phyloP scores from a whole-genome alignment of 2,329 filamentous ascomycete species.

The Aureobasidium sp. region DNA sequence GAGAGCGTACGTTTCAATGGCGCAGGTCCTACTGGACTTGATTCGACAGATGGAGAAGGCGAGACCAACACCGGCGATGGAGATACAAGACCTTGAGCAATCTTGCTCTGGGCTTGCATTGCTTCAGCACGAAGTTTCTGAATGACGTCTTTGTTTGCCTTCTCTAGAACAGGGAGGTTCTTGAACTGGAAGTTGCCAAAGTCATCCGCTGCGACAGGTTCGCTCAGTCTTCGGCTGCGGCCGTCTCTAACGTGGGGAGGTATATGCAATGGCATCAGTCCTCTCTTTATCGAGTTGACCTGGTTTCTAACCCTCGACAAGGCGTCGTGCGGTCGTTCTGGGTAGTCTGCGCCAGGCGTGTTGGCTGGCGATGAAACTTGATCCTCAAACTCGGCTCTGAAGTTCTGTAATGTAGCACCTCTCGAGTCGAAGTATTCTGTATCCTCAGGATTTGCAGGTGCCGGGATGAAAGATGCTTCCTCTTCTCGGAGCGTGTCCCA shows the following conservation, averaged over 20 bases:
- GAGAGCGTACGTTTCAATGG: conserved; percentile 76
- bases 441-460: conserved; percentile 87
- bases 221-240: conserved; percentile 78
- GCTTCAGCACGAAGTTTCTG: conserved; percentile 91
- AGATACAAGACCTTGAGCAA: conserved; percentile 32
- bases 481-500: conserved; percentile 92
- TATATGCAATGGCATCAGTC: conserved; percentile 90
- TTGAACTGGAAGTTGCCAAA: conserved; percentile 97
- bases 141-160: conserved; percentile 97
- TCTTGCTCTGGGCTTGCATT: conserved; percentile 57
- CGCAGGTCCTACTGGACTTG: conserved; percentile 72
- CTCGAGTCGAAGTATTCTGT: conserved; percentile 95
- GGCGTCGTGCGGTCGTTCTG: conserved; percentile 88
- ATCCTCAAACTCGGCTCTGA: conserved; percentile 90
- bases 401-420: conserved; percentile 84
- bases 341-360: conserved; percentile 65
- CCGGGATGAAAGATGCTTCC: conserved; percentile 90
- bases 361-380: conserved; percentile 65
- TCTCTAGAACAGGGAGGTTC: conserved; percentile 93
- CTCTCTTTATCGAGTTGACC: conserved; percentile 76
- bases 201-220: conserved; percentile 81
- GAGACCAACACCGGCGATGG: conserved; percentile 35
- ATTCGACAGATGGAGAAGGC: conserved; percentile 62
- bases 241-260: conserved; percentile 91
- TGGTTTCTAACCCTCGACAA: conserved; percentile 82